Conservation (phyloP, 176 grass and related monocot species). For the Pharus latifolius region DNA sequence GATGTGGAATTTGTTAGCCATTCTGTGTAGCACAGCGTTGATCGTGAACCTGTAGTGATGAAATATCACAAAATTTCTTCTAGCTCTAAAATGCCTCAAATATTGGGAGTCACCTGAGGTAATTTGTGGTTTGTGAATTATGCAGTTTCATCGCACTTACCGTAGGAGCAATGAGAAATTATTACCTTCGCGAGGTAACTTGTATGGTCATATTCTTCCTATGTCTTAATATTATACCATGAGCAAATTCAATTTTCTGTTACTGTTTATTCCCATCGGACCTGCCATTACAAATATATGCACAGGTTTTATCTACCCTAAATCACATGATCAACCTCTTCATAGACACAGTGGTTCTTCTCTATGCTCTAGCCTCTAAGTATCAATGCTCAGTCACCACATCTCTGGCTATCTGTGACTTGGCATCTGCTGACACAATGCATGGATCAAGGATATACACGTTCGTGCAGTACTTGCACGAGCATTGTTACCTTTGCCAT, state of each 20-base stretch:
- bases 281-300: neutral
- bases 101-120: neutral
- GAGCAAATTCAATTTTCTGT: neutral
- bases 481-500: too few species aligned
- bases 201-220: neutral
- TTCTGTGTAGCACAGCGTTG: too few species aligned
- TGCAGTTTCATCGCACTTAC: slow-evolving; percentile 17
- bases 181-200: slow-evolving; percentile 31
- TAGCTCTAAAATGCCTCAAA: neutral
- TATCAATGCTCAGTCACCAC: too few species aligned
- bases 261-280: neutral
- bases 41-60: neutral
- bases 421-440: too few species aligned
- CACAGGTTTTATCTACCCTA: neutral
- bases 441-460: too few species aligned
- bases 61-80: neutral
- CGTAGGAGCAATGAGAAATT: slow-evolving; percentile 22
- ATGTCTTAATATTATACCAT: neutral
- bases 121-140: slow-evolving; percentile 24
- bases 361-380: too few species aligned
- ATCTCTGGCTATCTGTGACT: too few species aligned
- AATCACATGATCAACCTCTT: too few species aligned
- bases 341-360: too few species aligned
- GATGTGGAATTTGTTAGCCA: neutral
- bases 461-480: too few species aligned